phyloP scores from a whole-genome alignment of 306 rosid genomes.

The Mucuna pruriens region DNA sequence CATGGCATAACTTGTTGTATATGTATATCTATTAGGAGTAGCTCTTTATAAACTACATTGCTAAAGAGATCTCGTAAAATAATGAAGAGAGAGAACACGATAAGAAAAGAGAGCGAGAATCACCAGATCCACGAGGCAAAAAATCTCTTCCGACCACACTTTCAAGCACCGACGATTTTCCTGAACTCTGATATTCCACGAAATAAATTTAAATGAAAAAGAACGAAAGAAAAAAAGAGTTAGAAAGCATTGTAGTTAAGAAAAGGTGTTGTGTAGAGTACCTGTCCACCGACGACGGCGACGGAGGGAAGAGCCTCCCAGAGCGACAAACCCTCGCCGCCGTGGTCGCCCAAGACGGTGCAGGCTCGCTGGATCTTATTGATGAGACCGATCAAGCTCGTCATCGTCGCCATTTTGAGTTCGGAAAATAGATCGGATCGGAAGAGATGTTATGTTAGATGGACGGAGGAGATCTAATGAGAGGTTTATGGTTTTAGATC shows the following conservation, averaged over 20 bases:
- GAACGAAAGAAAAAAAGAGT: background rate
- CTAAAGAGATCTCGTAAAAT: constrained; percentile 16
- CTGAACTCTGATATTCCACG: constrained; percentile 73
- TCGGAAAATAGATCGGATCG: constrained; percentile 1
- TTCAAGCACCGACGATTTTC: constrained; percentile 94
- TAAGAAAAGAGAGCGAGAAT: background rate
- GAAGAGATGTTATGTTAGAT: background rate
- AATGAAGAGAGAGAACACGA: background rate
- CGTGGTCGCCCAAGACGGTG: constrained; percentile 93
- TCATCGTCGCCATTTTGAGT: constrained; percentile 90
- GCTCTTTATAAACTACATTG: background rate
- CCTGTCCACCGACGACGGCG: constrained; percentile 99
- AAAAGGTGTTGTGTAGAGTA: constrained; percentile 10
- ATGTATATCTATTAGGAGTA: background rate
- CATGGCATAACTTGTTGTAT: background rate
- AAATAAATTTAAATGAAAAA: background rate
- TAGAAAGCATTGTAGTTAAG: background rate
- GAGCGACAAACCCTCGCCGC: constrained; percentile 97
- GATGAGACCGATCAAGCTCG: constrained; percentile 98
- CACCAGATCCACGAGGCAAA: constrained; percentile 99
- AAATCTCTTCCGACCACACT: constrained; percentile 99
- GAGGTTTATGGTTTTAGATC: constrained; percentile 4
- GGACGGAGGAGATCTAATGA: background rate
- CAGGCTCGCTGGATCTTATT: constrained; percentile 96
- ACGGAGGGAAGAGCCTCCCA: constrained; percentile 99